phyloP scores from a whole-genome alignment of 768 basidiomycete species.

The Cubamyces sp. region DNA sequence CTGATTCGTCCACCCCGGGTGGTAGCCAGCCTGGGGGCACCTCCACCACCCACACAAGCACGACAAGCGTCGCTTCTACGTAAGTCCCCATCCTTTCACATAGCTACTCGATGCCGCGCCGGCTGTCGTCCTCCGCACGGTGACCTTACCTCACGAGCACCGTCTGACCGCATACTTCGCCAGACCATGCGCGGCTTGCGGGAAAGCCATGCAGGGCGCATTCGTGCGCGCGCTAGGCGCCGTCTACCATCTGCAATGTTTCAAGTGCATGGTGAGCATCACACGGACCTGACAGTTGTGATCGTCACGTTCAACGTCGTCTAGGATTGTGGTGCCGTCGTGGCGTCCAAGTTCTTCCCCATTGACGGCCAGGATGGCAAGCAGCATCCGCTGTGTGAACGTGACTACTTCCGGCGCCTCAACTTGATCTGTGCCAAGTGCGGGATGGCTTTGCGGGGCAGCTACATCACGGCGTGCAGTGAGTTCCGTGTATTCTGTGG shows the following conservation, averaged over 20 bases:
- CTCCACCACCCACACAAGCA: conserved; percentile 59
- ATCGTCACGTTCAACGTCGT: conserved; percentile 22
- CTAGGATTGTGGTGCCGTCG: conserved; percentile 95
- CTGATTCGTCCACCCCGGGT: conserved; percentile 55
- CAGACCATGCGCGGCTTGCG: conserved; percentile 78
- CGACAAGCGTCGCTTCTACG: conserved; percentile 62
- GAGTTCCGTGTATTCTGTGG: conserved; percentile 38
- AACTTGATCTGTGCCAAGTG: conserved; percentile 98
- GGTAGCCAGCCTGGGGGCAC: conserved; percentile 45
- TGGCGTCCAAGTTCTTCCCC: conserved; percentile 98
- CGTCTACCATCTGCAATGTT: conserved; percentile 96
- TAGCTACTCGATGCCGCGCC: background rate
- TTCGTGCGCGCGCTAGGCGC: conserved; percentile 95
- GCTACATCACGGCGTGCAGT: conserved; percentile 99
- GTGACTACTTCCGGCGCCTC: conserved; percentile 95
- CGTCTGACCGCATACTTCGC: conserved; percentile 9
- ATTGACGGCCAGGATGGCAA: conserved; percentile 89
- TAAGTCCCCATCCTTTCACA: conserved; percentile 43
- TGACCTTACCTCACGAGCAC: conserved; percentile 21
- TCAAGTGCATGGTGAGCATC: conserved; percentile 87
- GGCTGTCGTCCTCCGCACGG: background rate
- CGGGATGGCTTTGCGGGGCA: conserved; percentile 89
- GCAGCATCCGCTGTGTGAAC: conserved; percentile 95
- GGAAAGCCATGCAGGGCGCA: conserved; percentile 87
- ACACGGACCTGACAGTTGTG: conserved; percentile 9